Conservation (phyloP, 2,329 filamentous ascomycete genomes). For the Penicillium expansum region DNA sequence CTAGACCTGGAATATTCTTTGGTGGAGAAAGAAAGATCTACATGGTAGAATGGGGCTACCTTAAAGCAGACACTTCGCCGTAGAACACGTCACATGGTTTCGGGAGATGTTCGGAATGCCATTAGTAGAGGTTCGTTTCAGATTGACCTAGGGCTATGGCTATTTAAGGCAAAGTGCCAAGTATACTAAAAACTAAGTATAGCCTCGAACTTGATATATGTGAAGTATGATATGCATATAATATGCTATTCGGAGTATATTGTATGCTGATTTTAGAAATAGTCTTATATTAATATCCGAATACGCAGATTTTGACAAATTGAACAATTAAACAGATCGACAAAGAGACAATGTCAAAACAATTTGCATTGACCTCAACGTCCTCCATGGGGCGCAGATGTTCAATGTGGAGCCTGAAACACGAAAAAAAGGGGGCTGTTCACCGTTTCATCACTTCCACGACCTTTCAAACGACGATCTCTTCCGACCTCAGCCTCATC, state of each 20-base stretch:
- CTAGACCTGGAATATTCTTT: background rate
- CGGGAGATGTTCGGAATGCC: background rate
- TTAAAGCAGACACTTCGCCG: background rate
- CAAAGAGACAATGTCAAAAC: too few relatives aligned
- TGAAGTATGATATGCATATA: background rate
- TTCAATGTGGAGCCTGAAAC: conserved; percentile 17
- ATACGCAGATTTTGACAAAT: background rate
- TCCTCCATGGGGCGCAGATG: background rate
- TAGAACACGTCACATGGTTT: background rate
- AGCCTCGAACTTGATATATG: too few relatives aligned
- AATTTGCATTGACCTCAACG: too few relatives aligned
- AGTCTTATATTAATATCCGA: background rate
- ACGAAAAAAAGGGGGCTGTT: conserved; percentile 12
- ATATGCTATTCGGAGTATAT: background rate
- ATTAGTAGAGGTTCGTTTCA: background rate
- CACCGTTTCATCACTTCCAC: conserved; percentile 16
- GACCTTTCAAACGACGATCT: conserved; percentile 26
- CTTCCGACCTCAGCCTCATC: conserved; percentile 25
- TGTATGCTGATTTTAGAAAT: background rate
- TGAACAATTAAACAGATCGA: too few relatives aligned
- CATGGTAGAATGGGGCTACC: background rate
- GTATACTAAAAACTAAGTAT: too few relatives aligned
- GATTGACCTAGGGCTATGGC: too few relatives aligned
- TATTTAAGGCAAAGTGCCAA: too few relatives aligned
- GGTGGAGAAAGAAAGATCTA: background rate